A percentile compares a stretch with the other conserved stretches of the same genome.
Conservation (phyloP, 148 eudicot genomes). For the Nepenthes gracilis region DNA sequence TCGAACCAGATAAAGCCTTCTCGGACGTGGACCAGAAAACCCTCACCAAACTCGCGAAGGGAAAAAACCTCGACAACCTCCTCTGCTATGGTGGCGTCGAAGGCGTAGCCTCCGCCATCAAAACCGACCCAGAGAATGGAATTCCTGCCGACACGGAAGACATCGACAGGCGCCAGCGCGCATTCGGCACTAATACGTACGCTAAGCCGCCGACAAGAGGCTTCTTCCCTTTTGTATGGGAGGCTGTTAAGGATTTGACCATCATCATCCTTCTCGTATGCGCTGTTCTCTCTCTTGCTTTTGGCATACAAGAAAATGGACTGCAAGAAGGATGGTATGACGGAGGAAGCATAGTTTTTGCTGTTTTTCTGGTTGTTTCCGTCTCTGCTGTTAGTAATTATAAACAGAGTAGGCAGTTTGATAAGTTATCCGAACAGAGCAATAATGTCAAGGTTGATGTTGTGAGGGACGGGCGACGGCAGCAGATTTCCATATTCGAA, state of each 20-base stretch:
- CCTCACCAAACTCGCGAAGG: conserved; percentile 12
- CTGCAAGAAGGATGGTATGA: conserved; percentile 23
- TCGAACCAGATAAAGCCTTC: conserved; percentile 12
- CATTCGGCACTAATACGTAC: conserved; percentile 21
- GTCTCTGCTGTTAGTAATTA: conserved; percentile 19
- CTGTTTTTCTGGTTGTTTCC: conserved; percentile 19
- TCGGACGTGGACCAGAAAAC: conserved; percentile 8
- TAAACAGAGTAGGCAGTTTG: conserved; percentile 20
- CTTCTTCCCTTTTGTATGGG: conserved; percentile 16
- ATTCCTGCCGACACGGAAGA: conserved; percentile 11
- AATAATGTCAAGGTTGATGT: conserved; percentile 16
- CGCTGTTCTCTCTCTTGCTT: conserved; percentile 23
- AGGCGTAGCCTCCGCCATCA: conserved; percentile 9
- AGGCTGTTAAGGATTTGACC: conserved; percentile 19
- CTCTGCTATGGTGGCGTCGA: conserved; percentile 10
- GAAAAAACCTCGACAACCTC: conserved; percentile 13
- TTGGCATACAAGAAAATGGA: conserved; percentile 21
- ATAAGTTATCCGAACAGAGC: conserved; percentile 16
- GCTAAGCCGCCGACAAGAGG: conserved; percentile 17
- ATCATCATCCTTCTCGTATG: conserved; percentile 17
- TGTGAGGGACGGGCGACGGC: conserved; percentile 10
- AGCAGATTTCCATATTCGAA: conserved; percentile 15
- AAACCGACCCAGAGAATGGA: conserved; percentile 12
- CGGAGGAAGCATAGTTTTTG: conserved; percentile 23
- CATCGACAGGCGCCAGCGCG: conserved; percentile 1